A percentile compares a stretch with the other conserved stretches of the same genome.
Conservation (phyloP, 1,284 basidiomycete species). For the Cryptococcus deneoformans region DNA sequence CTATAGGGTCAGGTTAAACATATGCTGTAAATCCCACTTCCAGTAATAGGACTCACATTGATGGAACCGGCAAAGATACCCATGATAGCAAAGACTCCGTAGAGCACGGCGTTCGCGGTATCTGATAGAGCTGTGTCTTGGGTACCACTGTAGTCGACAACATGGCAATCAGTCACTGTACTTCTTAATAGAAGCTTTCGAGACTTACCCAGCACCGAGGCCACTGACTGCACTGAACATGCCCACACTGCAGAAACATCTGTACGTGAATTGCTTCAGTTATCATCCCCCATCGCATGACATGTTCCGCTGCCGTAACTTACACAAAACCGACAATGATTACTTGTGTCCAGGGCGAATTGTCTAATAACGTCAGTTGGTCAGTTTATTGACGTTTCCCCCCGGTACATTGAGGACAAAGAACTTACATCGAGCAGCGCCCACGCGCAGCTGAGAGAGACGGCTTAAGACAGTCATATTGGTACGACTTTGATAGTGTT, state of each 20-base stretch:
- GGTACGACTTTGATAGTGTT: too few relatives aligned
- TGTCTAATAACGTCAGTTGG: constrained; percentile 20
- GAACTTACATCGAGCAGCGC: constrained; percentile 10
- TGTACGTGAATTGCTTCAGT: neutral
- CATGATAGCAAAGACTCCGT: constrained; percentile 52
- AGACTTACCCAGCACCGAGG: constrained; percentile 51
- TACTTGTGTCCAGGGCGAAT: constrained; percentile 52
- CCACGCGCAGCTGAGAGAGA: constrained; percentile 3
- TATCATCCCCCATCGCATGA: neutral
- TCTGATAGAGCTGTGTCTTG: constrained; percentile 52
- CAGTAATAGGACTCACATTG: constrained; percentile 48
- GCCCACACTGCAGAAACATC: constrained; percentile 51
- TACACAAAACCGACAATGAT: constrained; percentile 52
- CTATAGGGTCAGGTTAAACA: neutral
- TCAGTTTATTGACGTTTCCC: neutral
- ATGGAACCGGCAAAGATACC: constrained; percentile 56
- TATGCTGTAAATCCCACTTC: neutral
- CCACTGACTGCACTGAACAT: constrained; percentile 57
- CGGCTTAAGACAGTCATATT: neutral
- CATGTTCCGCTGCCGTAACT: neutral
- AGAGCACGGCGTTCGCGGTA: constrained; percentile 53
- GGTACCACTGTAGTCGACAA: constrained; percentile 35
- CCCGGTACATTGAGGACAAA: neutral
- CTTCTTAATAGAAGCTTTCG: neutral
- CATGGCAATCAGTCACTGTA: neutral